Evolutionary conservation across 2,329 filamentous ascomycete species (phyloP).

Genomic region (Fusarium sp.): DNA sequence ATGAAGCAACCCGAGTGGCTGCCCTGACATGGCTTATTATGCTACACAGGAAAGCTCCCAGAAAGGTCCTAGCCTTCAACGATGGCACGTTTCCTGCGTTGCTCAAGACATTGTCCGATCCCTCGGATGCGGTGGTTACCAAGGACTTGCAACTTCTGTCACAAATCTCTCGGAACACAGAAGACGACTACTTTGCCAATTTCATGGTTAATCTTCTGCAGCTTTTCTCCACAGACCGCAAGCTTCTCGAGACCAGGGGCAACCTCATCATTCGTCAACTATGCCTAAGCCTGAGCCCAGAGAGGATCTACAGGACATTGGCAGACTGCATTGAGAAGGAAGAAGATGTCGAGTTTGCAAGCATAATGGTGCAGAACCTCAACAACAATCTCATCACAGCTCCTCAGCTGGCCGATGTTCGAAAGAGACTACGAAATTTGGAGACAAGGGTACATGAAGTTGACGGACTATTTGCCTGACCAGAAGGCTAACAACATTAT

Average conservation of each 20-base stretch:
- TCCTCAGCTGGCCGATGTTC: conserved; percentile 87
- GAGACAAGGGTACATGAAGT: conserved; percentile 72
- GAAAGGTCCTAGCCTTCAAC: conserved; percentile 92
- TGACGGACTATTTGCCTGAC: no score
- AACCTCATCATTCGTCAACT: conserved; percentile 97
- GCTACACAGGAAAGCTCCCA: conserved; percentile 93
- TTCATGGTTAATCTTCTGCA: conserved; percentile 98
- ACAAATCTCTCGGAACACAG: conserved; percentile 94
- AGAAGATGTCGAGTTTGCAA: conserved; percentile 97
- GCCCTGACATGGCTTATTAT: conserved; percentile 97
- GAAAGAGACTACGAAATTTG: conserved; percentile 87
- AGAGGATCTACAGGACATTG: conserved; percentile 93
- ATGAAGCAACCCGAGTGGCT: conserved; percentile 93
- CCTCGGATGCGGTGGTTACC: conserved; percentile 93
- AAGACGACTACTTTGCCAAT: conserved; percentile 95
- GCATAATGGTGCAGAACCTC: conserved; percentile 98
- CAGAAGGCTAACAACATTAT: conserved; percentile 8
- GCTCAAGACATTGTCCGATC: conserved; percentile 94
- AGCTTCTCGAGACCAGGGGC: conserved; percentile 87
- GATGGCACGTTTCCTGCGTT: conserved; percentile 96
- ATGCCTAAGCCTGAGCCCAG: conserved; percentile 89
- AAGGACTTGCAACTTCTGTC: conserved; percentile 92
- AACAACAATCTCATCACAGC: conserved; percentile 99
- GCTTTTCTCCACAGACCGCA: conserved; percentile 92
- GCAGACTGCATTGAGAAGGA: conserved; percentile 98